These are phyloP conservation scores for Chalaropsis ovoidea DNA, from an alignment of 2,329 filamentous ascomycete genomes.

Conservation along the genomic window DNA sequence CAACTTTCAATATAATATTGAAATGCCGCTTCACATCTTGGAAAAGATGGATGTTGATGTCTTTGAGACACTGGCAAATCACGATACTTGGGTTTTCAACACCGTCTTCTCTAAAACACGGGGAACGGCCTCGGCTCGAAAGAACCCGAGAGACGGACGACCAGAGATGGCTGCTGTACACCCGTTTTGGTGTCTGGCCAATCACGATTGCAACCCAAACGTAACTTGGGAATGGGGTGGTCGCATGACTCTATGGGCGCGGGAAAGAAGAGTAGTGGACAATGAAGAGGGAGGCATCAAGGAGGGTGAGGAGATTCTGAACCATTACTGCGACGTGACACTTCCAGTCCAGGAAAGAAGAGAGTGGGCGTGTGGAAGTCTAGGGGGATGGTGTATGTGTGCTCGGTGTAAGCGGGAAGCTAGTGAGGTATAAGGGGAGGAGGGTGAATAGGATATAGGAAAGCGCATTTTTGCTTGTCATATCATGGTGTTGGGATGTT, in stretches of 20 bases:
- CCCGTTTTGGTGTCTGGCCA: conserved; percentile 90
- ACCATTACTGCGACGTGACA: conserved; percentile 86
- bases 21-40: conserved; percentile 63
- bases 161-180: conserved; percentile 91
- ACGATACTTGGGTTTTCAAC: conserved; percentile 78
- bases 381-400: conserved; percentile 86
- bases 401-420: conserved; percentile 67
- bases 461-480: background rate
- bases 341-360: conserved; percentile 68
- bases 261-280: conserved; percentile 48
- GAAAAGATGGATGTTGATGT: conserved; percentile 80
- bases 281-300: conserved; percentile 50
- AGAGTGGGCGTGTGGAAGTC: conserved; percentile 77
- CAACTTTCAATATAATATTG: conserved; percentile 65
- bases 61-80: conserved; percentile 47
- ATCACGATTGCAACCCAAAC: conserved; percentile 92
- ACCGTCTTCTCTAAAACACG: conserved; percentile 88
- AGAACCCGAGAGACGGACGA: conserved; percentile 64
- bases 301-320: conserved; percentile 74
- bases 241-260: conserved; percentile 59
- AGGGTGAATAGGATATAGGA: background rate
- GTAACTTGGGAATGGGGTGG: conserved; percentile 90
- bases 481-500: background rate
- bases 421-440: conserved; percentile 27
- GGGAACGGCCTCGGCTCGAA: conserved; percentile 78